Percentiles rank a stretch among this genome's conserved stretches.
These are phyloP conservation scores for Globisporangium polare DNA, from an alignment of 352 stramenopile species.

Conservation along the genomic window DNA sequence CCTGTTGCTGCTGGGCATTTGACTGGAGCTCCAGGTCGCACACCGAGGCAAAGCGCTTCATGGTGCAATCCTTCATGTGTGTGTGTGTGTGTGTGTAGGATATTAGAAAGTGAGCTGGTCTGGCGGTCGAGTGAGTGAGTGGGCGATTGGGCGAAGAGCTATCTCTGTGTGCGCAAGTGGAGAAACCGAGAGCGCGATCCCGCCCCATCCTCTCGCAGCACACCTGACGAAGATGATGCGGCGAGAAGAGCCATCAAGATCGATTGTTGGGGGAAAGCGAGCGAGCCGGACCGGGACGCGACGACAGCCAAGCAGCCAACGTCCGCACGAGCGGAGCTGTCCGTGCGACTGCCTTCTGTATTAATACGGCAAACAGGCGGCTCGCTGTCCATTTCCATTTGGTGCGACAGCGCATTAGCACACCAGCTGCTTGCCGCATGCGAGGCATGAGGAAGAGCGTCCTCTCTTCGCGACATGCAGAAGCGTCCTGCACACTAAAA, in stretches of 20 bases:
- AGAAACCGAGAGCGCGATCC: not conserved
- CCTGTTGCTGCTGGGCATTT: not conserved
- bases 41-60: conserved; percentile 14
- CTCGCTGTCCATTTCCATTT: too few species aligned
- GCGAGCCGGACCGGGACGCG: not conserved
- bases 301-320: not conserved
- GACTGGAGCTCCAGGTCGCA: conserved; percentile 14
- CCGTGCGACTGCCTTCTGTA: too few species aligned
- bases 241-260: conserved; percentile 8
- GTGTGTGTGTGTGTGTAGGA: not conserved
- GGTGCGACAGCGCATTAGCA: too few species aligned
- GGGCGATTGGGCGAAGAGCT: conserved; percentile 4
- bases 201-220: not conserved
- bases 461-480: too few species aligned
- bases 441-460: too few species aligned
- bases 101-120: not conserved
- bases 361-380: too few species aligned
- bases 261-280: not conserved
- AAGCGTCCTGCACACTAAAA: too few species aligned
- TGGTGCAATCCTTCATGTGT: not conserved
- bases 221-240: not conserved
- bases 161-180: not conserved
- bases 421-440: too few species aligned
- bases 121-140: not conserved
- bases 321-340: too few species aligned